Evolutionary conservation across 2,329 filamentous ascomycete genomes (phyloP).

Genomic region (Colletotrichum sojae): DNA sequence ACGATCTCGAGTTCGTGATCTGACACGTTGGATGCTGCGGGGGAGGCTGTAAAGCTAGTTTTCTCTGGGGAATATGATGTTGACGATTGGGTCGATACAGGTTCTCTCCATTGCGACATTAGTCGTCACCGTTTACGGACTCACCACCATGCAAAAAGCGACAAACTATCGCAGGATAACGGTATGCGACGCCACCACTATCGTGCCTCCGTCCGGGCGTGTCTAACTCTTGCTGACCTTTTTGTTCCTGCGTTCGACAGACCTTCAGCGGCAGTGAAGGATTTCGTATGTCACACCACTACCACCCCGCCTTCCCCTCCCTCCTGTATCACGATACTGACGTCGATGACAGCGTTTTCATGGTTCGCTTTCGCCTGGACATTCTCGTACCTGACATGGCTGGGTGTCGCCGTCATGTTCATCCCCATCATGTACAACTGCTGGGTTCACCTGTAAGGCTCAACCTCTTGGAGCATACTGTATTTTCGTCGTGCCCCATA

Average conservation of each 20-base stretch:
- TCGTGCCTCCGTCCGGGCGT: background rate
- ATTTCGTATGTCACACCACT: slow-evolving; percentile 40
- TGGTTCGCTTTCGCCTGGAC: slow-evolving; percentile 43
- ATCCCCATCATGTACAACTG: slow-evolving; percentile 43
- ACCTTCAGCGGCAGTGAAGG: slow-evolving; percentile 41
- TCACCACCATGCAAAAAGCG: slow-evolving; percentile 41
- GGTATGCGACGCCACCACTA: slow-evolving; percentile 24
- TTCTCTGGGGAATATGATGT: background rate
- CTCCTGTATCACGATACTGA: slow-evolving; percentile 14
- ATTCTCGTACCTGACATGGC: slow-evolving; percentile 41
- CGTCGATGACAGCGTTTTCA: slow-evolving; percentile 31
- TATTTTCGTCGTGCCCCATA: background rate
- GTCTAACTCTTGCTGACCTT: slow-evolving; percentile 15
- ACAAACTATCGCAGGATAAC: slow-evolving; percentile 42
- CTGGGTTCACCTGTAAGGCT: slow-evolving; percentile 42
- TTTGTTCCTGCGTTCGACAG: slow-evolving; percentile 12
- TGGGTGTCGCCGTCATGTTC: slow-evolving; percentile 38
- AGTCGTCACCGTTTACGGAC: slow-evolving; percentile 39
- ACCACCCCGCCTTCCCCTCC: background rate
- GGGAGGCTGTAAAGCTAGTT: background rate
- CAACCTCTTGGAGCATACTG: background rate
- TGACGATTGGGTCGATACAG: slow-evolving; percentile 26
- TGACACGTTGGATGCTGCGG: background rate
- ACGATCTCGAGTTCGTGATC: background rate
- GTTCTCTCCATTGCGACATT: slow-evolving; percentile 39